phyloP scores from a whole-genome alignment of 345 rosid species.

The Raphanus raphanistrum region DNA sequence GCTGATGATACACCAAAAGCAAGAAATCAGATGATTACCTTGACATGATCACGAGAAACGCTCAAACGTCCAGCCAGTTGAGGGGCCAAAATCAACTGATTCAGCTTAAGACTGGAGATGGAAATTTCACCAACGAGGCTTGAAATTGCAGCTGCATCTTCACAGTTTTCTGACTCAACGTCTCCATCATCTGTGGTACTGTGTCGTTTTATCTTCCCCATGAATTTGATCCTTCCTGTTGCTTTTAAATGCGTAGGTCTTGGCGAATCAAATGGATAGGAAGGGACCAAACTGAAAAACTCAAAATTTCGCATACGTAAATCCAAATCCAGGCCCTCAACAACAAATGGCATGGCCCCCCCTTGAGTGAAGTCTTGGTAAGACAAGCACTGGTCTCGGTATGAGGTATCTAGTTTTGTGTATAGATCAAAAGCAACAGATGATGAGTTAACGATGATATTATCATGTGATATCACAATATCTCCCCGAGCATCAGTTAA shows the following conservation, averaged over 20 bases:
- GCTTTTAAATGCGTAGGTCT: conserved; percentile 92
- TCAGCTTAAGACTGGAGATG: conserved; percentile 83
- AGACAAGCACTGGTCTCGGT: conserved; percentile 60
- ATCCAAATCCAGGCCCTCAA: conserved; percentile 94
- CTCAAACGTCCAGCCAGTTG: conserved; percentile 79
- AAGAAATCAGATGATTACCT: conserved; percentile 52
- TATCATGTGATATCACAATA: conserved; percentile 87
- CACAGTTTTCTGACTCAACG: conserved; percentile 36
- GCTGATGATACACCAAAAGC: conserved; percentile 2
- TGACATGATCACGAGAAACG: conserved; percentile 66
- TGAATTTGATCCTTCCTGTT: conserved; percentile 88
- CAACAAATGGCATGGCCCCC: conserved; percentile 56
- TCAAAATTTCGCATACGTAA: conserved; percentile 96
- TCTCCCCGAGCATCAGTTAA: conserved; percentile 97
- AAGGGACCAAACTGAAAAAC: conserved; percentile 80
- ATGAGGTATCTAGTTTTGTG: conserved; percentile 75
- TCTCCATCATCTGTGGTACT: conserved; percentile 36
- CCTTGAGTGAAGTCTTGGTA: conserved; percentile 44
- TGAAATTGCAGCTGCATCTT: conserved; percentile 34
- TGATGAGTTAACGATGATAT: conserved; percentile 73
- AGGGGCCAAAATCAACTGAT: conserved; percentile 92
- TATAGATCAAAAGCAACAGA: conserved; percentile 84
- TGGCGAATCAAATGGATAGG: conserved; percentile 93
- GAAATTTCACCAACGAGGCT: conserved; percentile 83
- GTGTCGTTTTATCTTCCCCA: conserved; percentile 65